phyloP scores from a whole-genome alignment of 805 yeast genomes.

The Hanseniaspora occidentalis region DNA sequence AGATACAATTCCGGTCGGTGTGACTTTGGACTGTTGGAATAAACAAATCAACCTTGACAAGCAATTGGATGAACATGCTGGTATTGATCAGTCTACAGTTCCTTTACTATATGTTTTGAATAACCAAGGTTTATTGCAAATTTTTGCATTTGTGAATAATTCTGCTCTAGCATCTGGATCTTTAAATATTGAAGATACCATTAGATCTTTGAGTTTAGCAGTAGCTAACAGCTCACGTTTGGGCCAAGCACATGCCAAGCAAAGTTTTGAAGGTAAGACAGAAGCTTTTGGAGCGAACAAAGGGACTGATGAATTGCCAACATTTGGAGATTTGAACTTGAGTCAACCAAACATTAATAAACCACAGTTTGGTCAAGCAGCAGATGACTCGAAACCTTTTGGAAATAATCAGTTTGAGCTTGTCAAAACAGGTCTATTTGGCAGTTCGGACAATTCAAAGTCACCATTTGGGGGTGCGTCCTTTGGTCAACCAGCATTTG shows the following conservation, averaged over 20 bases:
- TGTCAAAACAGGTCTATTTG: no score
- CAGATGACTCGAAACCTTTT: no score
- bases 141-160: constrained; percentile 55
- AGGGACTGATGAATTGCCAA: not conserved
- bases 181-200: constrained; percentile 14
- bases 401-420: no score
- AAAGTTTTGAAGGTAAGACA: no score
- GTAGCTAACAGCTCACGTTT: no score
- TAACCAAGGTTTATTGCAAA: constrained; percentile 46
- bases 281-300: not conserved
- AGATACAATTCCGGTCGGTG: constrained; percentile 63
- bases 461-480: no score
- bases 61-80: constrained; percentile 42
- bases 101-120: constrained; percentile 57
- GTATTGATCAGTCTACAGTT: constrained; percentile 45
- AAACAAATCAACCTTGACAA: constrained; percentile 25
- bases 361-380: no score
- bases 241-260: no score
- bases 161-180: constrained; percentile 32
- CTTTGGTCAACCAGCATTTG: not conserved
- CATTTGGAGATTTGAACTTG: not conserved
- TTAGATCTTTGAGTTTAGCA: no score
- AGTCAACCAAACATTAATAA: no score
- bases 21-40: constrained; percentile 38
- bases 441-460: not conserved